Evolutionary conservation across 164 flowering plant genomes (phyloP).

Genomic region (Chloranthus sessilifolius): DNA sequence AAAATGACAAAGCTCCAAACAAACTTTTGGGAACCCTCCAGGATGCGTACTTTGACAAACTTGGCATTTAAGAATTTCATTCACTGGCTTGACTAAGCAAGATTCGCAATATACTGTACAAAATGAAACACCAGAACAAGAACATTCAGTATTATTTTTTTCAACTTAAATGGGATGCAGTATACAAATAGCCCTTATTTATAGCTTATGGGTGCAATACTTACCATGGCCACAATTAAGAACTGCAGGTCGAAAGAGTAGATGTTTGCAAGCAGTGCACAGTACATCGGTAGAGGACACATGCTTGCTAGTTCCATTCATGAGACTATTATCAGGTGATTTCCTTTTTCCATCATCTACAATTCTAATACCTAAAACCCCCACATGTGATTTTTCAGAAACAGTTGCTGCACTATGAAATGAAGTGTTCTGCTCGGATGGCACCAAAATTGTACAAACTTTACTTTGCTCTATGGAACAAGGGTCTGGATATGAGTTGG

Average conservation of each 20-base stretch:
- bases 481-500: constrained; percentile 12
- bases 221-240: constrained; percentile 97
- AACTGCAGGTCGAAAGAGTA: constrained; percentile 63
- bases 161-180: background rate
- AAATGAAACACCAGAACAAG: constrained; percentile 7
- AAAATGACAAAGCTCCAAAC: constrained; percentile 63
- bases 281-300: constrained; percentile 45
- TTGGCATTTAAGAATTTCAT: constrained; percentile 43
- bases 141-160: too few species aligned
- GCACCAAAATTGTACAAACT: constrained; percentile 4
- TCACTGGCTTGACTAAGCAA: constrained; percentile 32
- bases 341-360: constrained; percentile 15
- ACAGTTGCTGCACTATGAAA: background rate
- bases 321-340: background rate
- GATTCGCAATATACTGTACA: constrained; percentile 58
- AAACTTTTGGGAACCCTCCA: constrained; percentile 58
- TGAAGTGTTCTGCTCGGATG: constrained; percentile 1
- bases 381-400: constrained; percentile 9
- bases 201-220: background rate
- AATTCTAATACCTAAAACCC: constrained; percentile 6
- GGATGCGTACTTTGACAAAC: constrained; percentile 60
- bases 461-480: constrained; percentile 3
- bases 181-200: background rate
- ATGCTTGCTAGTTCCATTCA: constrained; percentile 12
- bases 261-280: constrained; percentile 56